Conservation (phyloP, 208 protist species). For the Balamuthia mandrillaris region DNA sequence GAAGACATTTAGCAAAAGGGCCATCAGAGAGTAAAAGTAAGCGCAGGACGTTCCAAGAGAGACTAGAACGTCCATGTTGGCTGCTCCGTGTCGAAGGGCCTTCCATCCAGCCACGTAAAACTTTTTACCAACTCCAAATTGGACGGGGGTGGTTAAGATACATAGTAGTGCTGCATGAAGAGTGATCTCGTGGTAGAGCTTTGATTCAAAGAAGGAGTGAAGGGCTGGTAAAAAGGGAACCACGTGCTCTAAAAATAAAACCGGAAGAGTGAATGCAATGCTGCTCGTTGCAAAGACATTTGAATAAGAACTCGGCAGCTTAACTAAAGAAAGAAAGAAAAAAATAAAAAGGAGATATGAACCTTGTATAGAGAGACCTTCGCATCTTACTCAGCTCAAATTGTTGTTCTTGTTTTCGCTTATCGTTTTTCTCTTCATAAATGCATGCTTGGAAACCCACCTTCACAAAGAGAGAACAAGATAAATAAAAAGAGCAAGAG, state of each 20-base stretch:
- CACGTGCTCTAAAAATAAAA: background rate
- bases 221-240: background rate
- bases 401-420: too few relatives aligned
- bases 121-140: conserved; percentile 19
- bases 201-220: background rate
- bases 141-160: conserved; percentile 49
- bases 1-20: conserved; percentile 35
- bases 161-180: conserved; percentile 39
- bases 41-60: conserved; percentile 69
- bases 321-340: too few relatives aligned
- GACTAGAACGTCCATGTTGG: conserved; percentile 82
- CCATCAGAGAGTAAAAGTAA: conserved; percentile 71
- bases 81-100: conserved; percentile 42
- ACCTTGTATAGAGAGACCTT: too few relatives aligned
- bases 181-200: conserved; percentile 13
- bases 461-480: too few relatives aligned
- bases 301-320: background rate
- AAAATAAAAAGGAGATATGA: too few relatives aligned
- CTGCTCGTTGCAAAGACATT: background rate
- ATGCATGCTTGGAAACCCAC: too few relatives aligned
- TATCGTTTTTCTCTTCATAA: too few relatives aligned
- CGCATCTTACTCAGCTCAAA: too few relatives aligned
- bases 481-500: too few relatives aligned
- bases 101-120: conserved; percentile 59
- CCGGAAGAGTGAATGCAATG: background rate